Evolutionary conservation across 768 basidiomycete species (phyloP).

Genomic region (Leccinum incarnatum): DNA sequence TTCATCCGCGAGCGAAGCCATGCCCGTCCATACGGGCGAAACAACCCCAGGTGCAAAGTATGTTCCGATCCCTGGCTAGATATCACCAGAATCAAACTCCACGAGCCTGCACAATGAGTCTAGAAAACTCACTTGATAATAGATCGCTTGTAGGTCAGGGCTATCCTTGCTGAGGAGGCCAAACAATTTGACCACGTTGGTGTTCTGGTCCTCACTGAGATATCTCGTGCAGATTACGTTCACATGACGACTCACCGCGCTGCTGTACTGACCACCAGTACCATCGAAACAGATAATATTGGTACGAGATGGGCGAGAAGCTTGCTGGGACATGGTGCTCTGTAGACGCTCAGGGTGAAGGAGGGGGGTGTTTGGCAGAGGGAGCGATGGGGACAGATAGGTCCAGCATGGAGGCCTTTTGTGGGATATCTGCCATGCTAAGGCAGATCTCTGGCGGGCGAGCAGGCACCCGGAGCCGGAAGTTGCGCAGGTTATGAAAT

Average conservation of each 20-base stretch:
- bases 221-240: neutral
- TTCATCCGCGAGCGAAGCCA: slow-evolving; percentile 60
- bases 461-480: neutral
- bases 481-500: neutral
- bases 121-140: slow-evolving; percentile 59
- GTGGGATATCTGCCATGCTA: neutral
- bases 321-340: slow-evolving; percentile 15
- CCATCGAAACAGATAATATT: slow-evolving; percentile 73
- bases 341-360: neutral
- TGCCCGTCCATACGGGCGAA: slow-evolving; percentile 54
- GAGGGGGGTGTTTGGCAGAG: neutral
- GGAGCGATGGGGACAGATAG: neutral
- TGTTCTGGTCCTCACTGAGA: slow-evolving; percentile 40
- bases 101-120: neutral
- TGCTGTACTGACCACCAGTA: slow-evolving; percentile 51
- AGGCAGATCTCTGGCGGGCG: neutral
- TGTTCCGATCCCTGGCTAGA: slow-evolving; percentile 45
- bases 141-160: slow-evolving; percentile 54
- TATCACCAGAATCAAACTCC: neutral
- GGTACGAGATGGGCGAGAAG: slow-evolving; percentile 33
- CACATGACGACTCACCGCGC: slow-evolving; percentile 35
- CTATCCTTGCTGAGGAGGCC: slow-evolving; percentile 58
- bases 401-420: neutral
- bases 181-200: slow-evolving; percentile 72
- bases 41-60: slow-evolving; percentile 66